phyloP scores from a whole-genome alignment of 495 filamentous ascomycete genomes.

The Aspergillus biplanus region DNA sequence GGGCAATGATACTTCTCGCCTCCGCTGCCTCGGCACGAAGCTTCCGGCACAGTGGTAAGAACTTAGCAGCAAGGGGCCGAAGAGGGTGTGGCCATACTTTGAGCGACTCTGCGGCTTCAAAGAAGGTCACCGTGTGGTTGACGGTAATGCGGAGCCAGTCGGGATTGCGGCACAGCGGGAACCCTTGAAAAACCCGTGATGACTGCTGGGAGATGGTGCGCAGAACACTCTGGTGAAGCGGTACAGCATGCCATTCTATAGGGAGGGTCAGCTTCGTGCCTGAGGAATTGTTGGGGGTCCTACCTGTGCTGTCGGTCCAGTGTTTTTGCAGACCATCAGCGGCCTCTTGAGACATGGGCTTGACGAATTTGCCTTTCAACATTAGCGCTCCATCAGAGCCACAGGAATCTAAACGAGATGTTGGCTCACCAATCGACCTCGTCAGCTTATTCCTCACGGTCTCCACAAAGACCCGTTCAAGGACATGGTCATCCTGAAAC shows the following conservation, averaged over 20 bases:
- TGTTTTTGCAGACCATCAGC: not conserved
- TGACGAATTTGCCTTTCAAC: conserved; percentile 2
- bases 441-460: conserved; percentile 13
- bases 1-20: conserved; percentile 28
- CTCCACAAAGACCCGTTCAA: conserved; percentile 3
- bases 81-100: conserved; percentile 28
- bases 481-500: conserved; percentile 8
- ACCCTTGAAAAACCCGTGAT: conserved; percentile 56
- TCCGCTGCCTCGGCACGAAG: conserved; percentile 23
- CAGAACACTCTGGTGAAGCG: conserved; percentile 18
- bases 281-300: not conserved
- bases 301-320: conserved; percentile 11
- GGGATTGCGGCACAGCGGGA: conserved; percentile 49
- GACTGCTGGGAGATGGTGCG: conserved; percentile 54
- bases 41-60: conserved; percentile 23
- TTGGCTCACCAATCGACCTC: conserved; percentile 2
- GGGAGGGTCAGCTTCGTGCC: not conserved
- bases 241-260: conserved; percentile 37
- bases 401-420: not conserved
- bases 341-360: conserved; percentile 5
- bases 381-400: not conserved
- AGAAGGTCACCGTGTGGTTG: conserved; percentile 52
- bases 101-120: conserved; percentile 27
- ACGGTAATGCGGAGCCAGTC: conserved; percentile 56
- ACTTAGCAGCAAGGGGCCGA: conserved; percentile 28